phyloP scores from a whole-genome alignment of 2,329 filamentous ascomycete species.

The Verticillium longisporum region DNA sequence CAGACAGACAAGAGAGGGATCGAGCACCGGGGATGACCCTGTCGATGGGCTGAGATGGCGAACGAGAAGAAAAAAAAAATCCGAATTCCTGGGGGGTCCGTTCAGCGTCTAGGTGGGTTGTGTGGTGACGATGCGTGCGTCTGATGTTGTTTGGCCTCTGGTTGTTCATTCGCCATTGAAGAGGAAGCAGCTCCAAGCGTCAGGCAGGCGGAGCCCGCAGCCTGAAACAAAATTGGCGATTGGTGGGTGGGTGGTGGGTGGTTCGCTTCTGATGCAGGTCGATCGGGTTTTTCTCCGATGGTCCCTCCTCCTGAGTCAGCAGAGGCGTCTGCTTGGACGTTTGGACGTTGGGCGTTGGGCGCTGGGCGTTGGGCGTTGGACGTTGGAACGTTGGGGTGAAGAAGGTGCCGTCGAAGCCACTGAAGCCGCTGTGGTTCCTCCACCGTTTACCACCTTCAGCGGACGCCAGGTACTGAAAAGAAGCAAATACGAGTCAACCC shows the following conservation, averaged over 20 bases:
- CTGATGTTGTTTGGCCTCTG: neutral
- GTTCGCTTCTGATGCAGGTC: no score
- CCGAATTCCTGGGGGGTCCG: neutral
- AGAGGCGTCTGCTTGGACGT: neutral
- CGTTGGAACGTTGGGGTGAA: neutral
- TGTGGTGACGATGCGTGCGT: neutral
- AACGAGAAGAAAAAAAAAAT: neutral
- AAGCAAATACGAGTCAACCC: neutral
- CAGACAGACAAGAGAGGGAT: neutral
- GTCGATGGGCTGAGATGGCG: neutral
- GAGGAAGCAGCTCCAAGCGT: neutral
- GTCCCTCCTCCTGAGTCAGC: neutral
- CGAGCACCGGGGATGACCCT: neutral
- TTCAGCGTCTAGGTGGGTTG: neutral
- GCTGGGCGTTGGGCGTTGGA: no score
- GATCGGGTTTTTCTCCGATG: neutral
- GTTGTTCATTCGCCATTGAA: neutral
- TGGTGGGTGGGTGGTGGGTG: neutral
- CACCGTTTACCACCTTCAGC: neutral
- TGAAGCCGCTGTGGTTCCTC: no score
- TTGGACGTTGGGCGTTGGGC: no score
- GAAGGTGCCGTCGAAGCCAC: neutral
- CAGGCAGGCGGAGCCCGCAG: neutral
- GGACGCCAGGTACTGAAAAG: neutral
- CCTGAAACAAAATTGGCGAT: neutral